Evolutionary conservation across 495 filamentous ascomycete species (phyloP), one percentile per base, ranked within the genome.

Genomic region (Xylaria curta): DNA sequence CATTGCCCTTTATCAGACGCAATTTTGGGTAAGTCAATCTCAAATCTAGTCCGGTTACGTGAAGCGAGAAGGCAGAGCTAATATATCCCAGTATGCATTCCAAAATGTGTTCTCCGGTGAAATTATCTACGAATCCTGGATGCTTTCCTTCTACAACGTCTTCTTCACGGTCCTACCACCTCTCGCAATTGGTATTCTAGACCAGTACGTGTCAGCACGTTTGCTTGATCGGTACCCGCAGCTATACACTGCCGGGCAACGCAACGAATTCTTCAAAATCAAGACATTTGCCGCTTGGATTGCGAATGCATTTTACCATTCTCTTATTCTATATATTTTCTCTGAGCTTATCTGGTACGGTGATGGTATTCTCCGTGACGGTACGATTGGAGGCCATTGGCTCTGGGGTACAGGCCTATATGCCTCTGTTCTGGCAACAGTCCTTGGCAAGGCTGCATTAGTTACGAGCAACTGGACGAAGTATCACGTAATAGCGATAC

Each of bases 111-210:
- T 98, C 82, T 98, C 96, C 1, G 97, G 96, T 74, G 90, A 97
- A 80, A 94, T 98, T 75, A 99, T 99, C 79, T 98, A 95, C 89
- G 97, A 99, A 83, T 98, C 95, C 17, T 99, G 97, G 97, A 98
- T 95, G 2, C 86, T 99, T 17, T 97, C 97, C 17, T 97, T 97
- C 85, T 99, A 98, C 87, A 99, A 99, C 85, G 94, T 99, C 81
- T 92, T 99, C 80, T 99, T 97, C 83, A 98, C 97, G 10, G 92
- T 97, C 54, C 82, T 98, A 42, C 97, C 97, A 49, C 97, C 97
- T 1, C 91, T 99, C 56, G 95, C 91, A 33, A 93, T 99, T 82
- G 97, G 97, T 74, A 97, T 98, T 74, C 95, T 97, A 73, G 97
- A 99, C 78, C 97, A 99, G 79, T 98, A 97, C 82, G 94, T 99